A percentile compares a stretch with the other conserved stretches of the same genome.
phyloP scores from a whole-genome alignment of 1,139 yeast species.

The Pichia sp. region DNA sequence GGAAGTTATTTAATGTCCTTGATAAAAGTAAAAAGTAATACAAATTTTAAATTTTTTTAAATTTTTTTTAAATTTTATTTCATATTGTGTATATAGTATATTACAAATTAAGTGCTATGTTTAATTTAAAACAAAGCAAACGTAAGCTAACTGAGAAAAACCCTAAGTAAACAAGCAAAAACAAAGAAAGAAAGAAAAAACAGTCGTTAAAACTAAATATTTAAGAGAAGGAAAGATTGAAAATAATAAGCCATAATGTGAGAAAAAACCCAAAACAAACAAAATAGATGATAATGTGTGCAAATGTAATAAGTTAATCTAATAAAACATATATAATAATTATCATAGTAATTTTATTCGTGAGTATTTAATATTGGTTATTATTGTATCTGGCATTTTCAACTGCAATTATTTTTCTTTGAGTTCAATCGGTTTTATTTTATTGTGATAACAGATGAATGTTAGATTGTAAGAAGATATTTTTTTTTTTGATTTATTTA shows the following conservation, averaged over 20 bases:
- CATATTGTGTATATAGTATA: not conserved
- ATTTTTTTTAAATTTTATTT: not conserved
- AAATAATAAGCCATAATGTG: not conserved
- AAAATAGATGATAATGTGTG: not conserved
- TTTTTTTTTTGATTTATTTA: no score
- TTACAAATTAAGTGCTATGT: not conserved
- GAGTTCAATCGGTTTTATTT: not conserved
- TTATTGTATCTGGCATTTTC: not conserved
- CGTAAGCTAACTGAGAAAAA: no score
- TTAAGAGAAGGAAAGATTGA: not conserved
- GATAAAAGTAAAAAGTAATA: not conserved
- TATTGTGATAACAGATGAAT: not conserved
- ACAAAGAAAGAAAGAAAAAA: not conserved
- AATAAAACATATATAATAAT: not conserved
- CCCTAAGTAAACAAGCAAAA: not conserved
- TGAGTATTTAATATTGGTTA: constrained; percentile 2
- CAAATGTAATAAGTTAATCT: not conserved
- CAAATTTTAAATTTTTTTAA: not conserved
- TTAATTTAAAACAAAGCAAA: no score
- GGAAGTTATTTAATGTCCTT: no score
- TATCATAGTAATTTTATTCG: constrained; percentile 3
- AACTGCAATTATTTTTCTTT: not conserved
- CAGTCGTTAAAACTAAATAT: not conserved
- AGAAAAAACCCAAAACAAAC: not conserved
- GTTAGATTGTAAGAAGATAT: no score